A percentile compares a stretch with the other conserved stretches of the same genome.
phyloP scores from a whole-genome alignment of 768 basidiomycete genomes.

The Agaricus sinodeliciosus region DNA sequence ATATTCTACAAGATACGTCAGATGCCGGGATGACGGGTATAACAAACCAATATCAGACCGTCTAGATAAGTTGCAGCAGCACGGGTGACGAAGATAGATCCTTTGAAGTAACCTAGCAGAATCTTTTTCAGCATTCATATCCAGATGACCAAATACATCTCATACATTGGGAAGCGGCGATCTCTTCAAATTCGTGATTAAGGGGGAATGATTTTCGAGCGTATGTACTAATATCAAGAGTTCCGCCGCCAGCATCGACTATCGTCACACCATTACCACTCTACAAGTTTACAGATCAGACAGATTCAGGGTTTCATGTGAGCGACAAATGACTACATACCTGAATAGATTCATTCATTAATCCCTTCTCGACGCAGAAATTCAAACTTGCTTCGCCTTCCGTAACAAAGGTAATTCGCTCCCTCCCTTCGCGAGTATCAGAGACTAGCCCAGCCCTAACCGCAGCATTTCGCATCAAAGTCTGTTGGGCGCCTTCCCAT shows the following conservation, averaged over 20 bases:
- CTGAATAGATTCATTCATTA: conserved; percentile 9
- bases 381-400: conserved; percentile 53
- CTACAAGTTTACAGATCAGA: conserved; percentile 17
- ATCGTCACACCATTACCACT: conserved; percentile 40
- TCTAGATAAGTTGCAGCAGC: conserved; percentile 29
- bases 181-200: conserved; percentile 29
- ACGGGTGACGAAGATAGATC: conserved; percentile 39
- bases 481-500: conserved; percentile 49
- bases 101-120: conserved; percentile 32
- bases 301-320: not conserved
- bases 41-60: conserved; percentile 18
- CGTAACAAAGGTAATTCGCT: conserved; percentile 40
- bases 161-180: conserved; percentile 32
- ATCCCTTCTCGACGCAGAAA: conserved; percentile 27
- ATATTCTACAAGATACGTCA: conserved; percentile 4
- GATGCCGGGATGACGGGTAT: not conserved
- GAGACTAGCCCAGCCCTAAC: conserved; percentile 37
- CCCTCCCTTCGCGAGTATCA: conserved; percentile 21
- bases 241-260: conserved; percentile 60
- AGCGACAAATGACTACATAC: not conserved
- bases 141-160: not conserved
- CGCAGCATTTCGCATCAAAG: conserved; percentile 40
- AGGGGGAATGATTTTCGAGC: conserved; percentile 21
- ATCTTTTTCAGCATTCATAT: not conserved
- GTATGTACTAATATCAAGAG: conserved; percentile 53